phyloP scores from a whole-genome alignment of 345 rosid species.

The Linum tenue region DNA sequence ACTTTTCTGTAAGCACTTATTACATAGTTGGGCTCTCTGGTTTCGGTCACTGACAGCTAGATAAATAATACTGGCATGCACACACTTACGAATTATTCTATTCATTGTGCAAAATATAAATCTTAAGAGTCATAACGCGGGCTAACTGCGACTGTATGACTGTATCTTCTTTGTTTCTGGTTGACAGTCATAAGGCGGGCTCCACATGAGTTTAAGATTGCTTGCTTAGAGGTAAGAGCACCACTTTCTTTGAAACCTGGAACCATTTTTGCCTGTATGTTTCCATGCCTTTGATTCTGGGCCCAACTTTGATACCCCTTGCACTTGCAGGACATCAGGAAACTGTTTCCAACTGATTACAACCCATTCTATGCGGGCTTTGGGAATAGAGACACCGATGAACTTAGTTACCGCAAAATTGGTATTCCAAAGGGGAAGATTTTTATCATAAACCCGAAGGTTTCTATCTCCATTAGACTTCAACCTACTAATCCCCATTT shows the following conservation, averaged over 20 bases:
- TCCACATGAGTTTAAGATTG: constrained; percentile 92
- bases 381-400: constrained; percentile 88
- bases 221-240: constrained; percentile 67
- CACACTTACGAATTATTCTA: too few species aligned
- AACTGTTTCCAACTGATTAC: constrained; percentile 74
- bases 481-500: background rate
- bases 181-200: constrained; percentile 82
- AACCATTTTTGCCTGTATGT: background rate
- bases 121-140: too few species aligned
- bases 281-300: background rate
- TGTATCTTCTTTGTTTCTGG: background rate
- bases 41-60: too few species aligned
- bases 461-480: constrained; percentile 10
- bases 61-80: too few species aligned
- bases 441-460: constrained; percentile 91
- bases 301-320: background rate
- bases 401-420: constrained; percentile 77
- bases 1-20: too few species aligned
- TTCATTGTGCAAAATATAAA: too few species aligned
- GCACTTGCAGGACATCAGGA: constrained; percentile 60
- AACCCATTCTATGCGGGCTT: constrained; percentile 94
- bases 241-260: background rate
- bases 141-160: background rate
- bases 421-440: constrained; percentile 92
- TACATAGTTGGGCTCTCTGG: too few species aligned